Base-by-base conservation (phyloP, 108 stramenopile species). In the Schizochytrium sp. region DNA sequence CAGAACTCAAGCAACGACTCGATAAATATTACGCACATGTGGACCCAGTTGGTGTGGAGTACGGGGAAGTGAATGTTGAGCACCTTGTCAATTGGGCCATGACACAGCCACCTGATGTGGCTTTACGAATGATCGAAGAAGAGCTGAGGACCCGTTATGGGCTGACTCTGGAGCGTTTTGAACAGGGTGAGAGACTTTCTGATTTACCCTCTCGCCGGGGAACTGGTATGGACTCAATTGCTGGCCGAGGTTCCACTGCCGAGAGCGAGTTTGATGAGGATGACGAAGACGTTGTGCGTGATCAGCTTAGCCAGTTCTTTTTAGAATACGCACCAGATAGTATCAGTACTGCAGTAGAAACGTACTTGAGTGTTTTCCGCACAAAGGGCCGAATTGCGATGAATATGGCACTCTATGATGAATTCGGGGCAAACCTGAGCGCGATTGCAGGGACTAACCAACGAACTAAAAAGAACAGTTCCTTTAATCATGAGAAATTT, bases 401-500 rank as follows among this genome's bases (percentile, higher is more conserved):
- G 50, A 55, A 83, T 42, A 53, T 55, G 5, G 76, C 47, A 7
- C 47, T 83, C 17, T 53, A n/a, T 12, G 40, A 2, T 10, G 53
- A 12, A 13, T 83, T 55, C 47, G 76, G 76, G 50, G 50, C 10
- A 56, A 83, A 83, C 53, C 50, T 83, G 28, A 83, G 50, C 0
- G 10, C 76, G 50, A 17, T 83, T 3, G 50, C n/a, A 53, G 15
- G 17, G 5, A 28, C 17, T 19, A n/a, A 60, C 19, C 59, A n/a
- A 19, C 59, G 3, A 55, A 5, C 47, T n/a, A n/a, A 49, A 49
- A 83, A 55, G 76, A 83, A 83, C 2, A 55, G 50, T 50, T 83
- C 76, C 8, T 83, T 83, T 3, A 69, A 69, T 44, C 76, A 83
- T n/a, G 28, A 83, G 47, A 83, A 83, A 53, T 83, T 83, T 42